Evolutionary conservation across 176 grass and related monocot genomes (phyloP).

Genomic region (Oryza meridionalis): DNA sequence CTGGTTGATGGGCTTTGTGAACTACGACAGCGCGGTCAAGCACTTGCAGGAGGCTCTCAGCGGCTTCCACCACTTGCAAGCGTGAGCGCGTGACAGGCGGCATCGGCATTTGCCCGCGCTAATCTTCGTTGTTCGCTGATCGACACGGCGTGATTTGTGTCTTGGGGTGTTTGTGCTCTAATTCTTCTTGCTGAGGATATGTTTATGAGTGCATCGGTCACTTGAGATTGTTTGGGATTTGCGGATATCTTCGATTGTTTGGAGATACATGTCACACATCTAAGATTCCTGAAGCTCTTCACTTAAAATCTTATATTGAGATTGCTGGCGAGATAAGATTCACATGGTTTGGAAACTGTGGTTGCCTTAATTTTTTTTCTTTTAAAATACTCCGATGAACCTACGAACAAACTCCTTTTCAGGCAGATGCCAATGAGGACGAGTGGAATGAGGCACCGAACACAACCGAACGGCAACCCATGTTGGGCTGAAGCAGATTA

Average conservation of each 20-base stretch:
- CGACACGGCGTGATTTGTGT: background rate
- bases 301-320: background rate
- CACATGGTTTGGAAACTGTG: background rate
- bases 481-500: background rate
- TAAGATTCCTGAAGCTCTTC: background rate
- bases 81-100: constrained; percentile 29
- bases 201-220: background rate
- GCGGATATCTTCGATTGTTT: background rate
- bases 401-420: background rate
- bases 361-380: too few species aligned
- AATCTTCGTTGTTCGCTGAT: background rate
- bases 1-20: constrained; percentile 85
- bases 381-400: background rate
- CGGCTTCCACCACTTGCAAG: constrained; percentile 36
- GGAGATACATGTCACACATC: background rate
- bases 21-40: constrained; percentile 70
- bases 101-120: background rate
- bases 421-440: too few species aligned
- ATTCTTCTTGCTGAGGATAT: background rate
- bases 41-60: constrained; percentile 60
- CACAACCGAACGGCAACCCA: background rate
- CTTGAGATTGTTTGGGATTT: background rate
- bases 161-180: background rate
- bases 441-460: too few species aligned
- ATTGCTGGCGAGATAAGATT: background rate